phyloP scores from a whole-genome alignment of 768 basidiomycete genomes.

The Mycena filopes region DNA sequence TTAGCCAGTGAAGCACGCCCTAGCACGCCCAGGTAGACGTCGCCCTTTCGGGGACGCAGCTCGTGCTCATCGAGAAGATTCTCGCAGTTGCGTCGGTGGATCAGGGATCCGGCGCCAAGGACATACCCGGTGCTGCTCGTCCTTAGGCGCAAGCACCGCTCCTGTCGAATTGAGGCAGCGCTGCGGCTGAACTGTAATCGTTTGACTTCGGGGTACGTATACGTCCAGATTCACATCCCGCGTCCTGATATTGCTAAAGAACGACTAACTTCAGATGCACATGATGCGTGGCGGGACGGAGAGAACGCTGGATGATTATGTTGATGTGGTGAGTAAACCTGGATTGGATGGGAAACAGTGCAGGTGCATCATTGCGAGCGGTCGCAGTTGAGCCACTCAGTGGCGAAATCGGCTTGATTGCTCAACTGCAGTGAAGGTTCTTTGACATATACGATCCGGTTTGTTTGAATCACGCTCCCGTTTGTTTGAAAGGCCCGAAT shows the following conservation, averaged over 20 bases:
- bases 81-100: conserved; percentile 21
- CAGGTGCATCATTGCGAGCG: conserved; percentile 1
- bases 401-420: too few relatives aligned
- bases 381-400: conserved; percentile 4
- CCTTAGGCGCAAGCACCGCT: conserved; percentile 8
- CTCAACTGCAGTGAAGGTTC: too few relatives aligned
- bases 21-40: conserved; percentile 37
- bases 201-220: conserved; percentile 6
- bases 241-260: too few relatives aligned
- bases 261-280: conserved; percentile 20
- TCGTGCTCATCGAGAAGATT: conserved; percentile 39
- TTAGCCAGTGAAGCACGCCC: conserved; percentile 38
- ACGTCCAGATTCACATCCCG: too few relatives aligned
- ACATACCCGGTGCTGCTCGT: neutral
- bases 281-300: conserved; percentile 11
- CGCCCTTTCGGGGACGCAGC: conserved; percentile 37
- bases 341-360: conserved; percentile 12
- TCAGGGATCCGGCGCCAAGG: neutral
- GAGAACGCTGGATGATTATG: conserved; percentile 8
- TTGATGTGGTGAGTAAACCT: neutral
- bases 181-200: conserved; percentile 3
- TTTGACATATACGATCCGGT: too few relatives aligned
- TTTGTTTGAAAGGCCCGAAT: too few relatives aligned
- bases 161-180: conserved; percentile 18
- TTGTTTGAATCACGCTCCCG: too few relatives aligned